Percentiles rank a stretch among this genome's conserved stretches.
Evolutionary conservation across 176 grass and related monocot species (phyloP).

Genomic region (Oryza glumipatula): DNA sequence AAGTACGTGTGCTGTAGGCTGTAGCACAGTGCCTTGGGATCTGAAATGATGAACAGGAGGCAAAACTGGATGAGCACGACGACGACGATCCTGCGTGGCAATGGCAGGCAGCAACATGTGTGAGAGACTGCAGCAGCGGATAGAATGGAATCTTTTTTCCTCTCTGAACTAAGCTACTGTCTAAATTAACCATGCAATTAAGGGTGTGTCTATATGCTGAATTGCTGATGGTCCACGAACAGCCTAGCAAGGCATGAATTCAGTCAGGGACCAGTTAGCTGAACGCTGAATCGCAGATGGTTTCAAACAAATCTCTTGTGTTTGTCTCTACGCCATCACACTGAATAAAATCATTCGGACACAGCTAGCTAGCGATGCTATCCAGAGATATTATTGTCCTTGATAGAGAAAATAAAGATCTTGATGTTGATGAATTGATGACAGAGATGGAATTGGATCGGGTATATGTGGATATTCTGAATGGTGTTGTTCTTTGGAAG

Average conservation of each 20-base stretch:
- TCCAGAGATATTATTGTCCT: not conserved
- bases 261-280: constrained; percentile 6
- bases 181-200: not conserved
- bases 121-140: not conserved
- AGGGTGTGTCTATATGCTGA: not conserved
- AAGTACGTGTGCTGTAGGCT: not conserved
- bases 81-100: not conserved
- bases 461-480: not conserved
- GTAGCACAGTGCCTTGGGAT: not conserved
- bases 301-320: constrained; percentile 10
- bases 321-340: constrained; percentile 10
- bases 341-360: not conserved
- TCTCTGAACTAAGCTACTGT: not conserved
- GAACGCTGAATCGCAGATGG: not conserved
- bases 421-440: not conserved
- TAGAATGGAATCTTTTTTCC: not conserved
- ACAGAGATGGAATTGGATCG: not conserved
- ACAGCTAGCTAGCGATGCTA: constrained; percentile 26
- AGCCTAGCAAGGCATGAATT: constrained; percentile 31
- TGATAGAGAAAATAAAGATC: not conserved
- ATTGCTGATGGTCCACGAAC: constrained; percentile 13
- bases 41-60: not conserved
- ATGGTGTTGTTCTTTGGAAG: not conserved
- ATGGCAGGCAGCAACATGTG: not conserved
- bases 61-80: not conserved